Percentiles rank a stretch among this genome's conserved stretches.
Conservation (phyloP, 441 rosid genomes). For the Arabidopsis hybrid region DNA sequence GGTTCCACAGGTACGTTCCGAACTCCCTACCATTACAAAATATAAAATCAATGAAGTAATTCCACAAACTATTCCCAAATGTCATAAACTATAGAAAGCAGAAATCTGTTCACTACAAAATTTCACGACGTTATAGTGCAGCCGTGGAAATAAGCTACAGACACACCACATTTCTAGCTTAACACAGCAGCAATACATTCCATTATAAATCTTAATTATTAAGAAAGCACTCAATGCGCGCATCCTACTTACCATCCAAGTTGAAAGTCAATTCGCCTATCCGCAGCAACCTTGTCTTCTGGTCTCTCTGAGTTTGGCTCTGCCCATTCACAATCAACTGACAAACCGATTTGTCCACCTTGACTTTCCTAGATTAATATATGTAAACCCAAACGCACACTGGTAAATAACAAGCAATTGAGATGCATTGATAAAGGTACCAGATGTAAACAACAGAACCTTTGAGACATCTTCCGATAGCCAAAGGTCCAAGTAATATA, state of each 20-base stretch:
- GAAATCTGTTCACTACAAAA: neutral
- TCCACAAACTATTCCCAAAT: slow-evolving; percentile 1
- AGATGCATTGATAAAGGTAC: no score
- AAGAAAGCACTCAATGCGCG: neutral
- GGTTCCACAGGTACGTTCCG: no score
- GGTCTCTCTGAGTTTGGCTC: slow-evolving; percentile 73
- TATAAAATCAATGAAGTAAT: neutral
- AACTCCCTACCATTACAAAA: neutral
- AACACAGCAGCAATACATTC: slow-evolving; percentile 22
- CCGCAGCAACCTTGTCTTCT: slow-evolving; percentile 81
- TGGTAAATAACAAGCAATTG: neutral
- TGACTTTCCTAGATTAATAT: slow-evolving; percentile 68
- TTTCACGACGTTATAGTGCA: neutral
- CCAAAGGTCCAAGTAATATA: slow-evolving; percentile 3
- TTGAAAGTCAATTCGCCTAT: slow-evolving; percentile 88
- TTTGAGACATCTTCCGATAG: slow-evolving; percentile 4
- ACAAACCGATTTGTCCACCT: slow-evolving; percentile 83
- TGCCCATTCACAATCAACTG: slow-evolving; percentile 96
- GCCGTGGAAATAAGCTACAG: neutral
- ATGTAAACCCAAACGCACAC: slow-evolving; percentile 11
- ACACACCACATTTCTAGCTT: neutral
- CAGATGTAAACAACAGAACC: neutral
- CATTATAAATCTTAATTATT: neutral
- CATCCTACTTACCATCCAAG: slow-evolving; percentile 77
- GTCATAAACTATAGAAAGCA: neutral